A percentile compares a stretch with the other conserved stretches of the same genome.
These are phyloP conservation scores for Neonectria faginata DNA, from an alignment of 2,329 filamentous ascomycete species.

Conservation along the genomic window DNA sequence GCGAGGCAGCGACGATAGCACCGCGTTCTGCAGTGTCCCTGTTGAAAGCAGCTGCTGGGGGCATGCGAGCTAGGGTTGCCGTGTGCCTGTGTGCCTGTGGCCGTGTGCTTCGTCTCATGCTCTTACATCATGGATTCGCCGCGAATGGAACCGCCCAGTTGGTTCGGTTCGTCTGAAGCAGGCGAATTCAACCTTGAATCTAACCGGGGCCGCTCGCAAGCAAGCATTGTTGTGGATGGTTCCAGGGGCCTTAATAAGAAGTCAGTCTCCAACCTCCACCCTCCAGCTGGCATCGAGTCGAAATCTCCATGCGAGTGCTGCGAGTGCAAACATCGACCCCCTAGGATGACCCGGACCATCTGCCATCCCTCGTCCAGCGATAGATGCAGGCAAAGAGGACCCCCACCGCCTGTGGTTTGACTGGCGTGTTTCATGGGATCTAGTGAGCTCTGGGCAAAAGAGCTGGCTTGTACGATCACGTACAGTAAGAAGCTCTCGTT, in stretches of 20 bases:
- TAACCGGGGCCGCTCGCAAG: conserved; percentile 10
- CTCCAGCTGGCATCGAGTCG: conserved; percentile 20
- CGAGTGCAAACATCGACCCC: conserved; percentile 26
- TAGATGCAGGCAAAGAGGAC: conserved; percentile 12
- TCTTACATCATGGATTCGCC: conserved; percentile 11
- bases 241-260: conserved; percentile 20
- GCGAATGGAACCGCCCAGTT: conserved; percentile 14
- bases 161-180: conserved; percentile 14
- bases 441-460: conserved; percentile 28
- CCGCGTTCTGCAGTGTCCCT: conserved; percentile 22
- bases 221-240: conserved; percentile 3
- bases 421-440: conserved; percentile 27
- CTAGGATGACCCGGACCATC: conserved; percentile 22
- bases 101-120: conserved; percentile 15
- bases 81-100: conserved; percentile 14
- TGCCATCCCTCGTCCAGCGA: conserved; percentile 11
- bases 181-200: conserved; percentile 11
- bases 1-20: conserved; percentile 5
- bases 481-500: not conserved
- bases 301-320: conserved; percentile 21
- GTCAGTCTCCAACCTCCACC: conserved; percentile 4
- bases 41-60: conserved; percentile 7
- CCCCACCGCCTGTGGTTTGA: conserved; percentile 19
- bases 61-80: conserved; percentile 4
- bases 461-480: conserved; percentile 6